phyloP scores from a whole-genome alignment of 768 basidiomycete genomes.

The Phaeolepiota aurea region DNA sequence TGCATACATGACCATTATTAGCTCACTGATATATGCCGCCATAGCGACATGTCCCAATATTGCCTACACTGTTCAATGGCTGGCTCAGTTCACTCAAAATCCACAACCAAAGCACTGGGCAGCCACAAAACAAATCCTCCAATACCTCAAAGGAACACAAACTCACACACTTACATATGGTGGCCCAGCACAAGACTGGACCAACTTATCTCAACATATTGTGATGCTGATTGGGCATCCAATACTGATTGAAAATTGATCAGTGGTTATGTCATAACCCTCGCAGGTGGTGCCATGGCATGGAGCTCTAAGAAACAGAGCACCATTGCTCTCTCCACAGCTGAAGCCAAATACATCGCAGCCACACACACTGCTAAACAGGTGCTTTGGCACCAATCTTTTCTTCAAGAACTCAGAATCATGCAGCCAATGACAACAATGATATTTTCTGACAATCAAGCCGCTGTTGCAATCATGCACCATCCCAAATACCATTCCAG shows the following conservation, averaged over 20 bases:
- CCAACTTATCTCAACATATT: conserved; percentile 4
- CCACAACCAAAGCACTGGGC: conserved; percentile 2
- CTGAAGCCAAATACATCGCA: conserved; percentile 33
- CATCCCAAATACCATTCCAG: conserved; percentile 12
- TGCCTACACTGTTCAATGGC: conserved; percentile 3
- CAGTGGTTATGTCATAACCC: conserved; percentile 8
- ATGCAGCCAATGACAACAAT: conserved; percentile 1
- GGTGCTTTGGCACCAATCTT: conserved; percentile 13
- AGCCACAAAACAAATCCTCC: conserved; percentile 2
- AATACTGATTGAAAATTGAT: conserved; percentile 7
- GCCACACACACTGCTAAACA: conserved; percentile 15
- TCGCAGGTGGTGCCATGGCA: conserved; percentile 23
- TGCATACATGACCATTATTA: background rate
- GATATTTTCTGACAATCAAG: conserved; percentile 12
- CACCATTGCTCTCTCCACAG: conserved; percentile 24
- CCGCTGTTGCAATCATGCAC: conserved; percentile 11
- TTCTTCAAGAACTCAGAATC: conserved; percentile 8
- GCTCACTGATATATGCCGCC: conserved; percentile 1
- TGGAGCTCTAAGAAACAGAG: conserved; percentile 34
- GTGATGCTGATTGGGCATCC: conserved; percentile 9
- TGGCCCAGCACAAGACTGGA: background rate
- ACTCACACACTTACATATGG: conserved; percentile 1
- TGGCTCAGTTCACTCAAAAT: conserved; percentile 2
- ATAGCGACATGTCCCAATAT: conserved; percentile 6
- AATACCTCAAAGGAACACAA: conserved; percentile 3